Percentiles rank a stretch among this genome's conserved stretches.
Conservation (phyloP, 78 protist genomes). For the Dictyostelium firmibasis region DNA sequence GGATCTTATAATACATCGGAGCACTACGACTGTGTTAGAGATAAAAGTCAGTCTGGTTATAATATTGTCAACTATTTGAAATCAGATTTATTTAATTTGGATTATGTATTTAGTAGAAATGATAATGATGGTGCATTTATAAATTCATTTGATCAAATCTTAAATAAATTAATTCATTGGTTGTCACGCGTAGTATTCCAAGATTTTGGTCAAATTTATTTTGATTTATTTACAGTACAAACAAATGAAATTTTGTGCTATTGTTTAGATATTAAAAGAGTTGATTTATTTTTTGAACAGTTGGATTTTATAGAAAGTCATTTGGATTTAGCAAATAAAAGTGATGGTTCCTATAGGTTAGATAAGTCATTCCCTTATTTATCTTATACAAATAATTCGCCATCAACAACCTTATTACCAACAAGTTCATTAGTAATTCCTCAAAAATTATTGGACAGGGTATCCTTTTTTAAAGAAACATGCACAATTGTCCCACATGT, state of each 20-base stretch:
- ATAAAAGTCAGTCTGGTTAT: neutral
- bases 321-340: neutral
- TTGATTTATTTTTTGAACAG: neutral
- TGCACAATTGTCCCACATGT: neutral
- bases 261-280: neutral
- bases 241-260: too few relatives aligned
- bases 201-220: too few relatives aligned
- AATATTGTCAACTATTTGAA: too few relatives aligned
- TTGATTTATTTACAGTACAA: neutral
- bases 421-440: neutral
- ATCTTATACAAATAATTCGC: neutral
- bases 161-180: neutral
- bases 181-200: neutral
- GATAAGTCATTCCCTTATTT: neutral
- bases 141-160: neutral
- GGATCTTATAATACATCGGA: neutral
- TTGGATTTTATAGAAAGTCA: neutral
- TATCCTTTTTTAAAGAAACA: neutral
- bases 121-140: neutral
- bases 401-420: neutral
- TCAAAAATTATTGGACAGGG: neutral
- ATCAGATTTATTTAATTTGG: neutral
- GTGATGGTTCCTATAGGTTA: neutral
- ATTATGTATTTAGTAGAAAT: neutral
- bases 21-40: neutral